These are phyloP conservation scores for Manihot esculenta DNA, from an alignment of 441 rosid genomes.

Conservation along the genomic window DNA sequence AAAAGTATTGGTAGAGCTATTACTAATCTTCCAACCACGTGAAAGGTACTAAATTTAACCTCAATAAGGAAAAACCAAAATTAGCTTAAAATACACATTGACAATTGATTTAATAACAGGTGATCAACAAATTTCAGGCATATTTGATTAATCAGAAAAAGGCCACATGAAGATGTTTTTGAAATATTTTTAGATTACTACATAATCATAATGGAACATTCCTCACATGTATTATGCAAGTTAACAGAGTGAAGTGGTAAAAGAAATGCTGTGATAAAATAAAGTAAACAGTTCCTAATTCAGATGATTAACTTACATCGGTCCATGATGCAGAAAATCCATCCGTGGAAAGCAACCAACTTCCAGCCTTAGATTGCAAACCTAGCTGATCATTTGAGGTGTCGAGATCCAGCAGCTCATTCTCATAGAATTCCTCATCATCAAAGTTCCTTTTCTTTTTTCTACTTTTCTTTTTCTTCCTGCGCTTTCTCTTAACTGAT, in stretches of 20 bases:
- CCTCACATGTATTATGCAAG: neutral
- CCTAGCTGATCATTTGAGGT: slow-evolving; percentile 26
- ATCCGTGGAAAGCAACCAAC: slow-evolving; percentile 88
- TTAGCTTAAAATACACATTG: neutral
- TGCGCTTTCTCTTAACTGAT: slow-evolving; percentile 39
- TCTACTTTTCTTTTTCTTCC: slow-evolving; percentile 50
- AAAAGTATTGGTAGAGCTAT: neutral
- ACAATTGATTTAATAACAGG: neutral
- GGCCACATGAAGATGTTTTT: neutral
- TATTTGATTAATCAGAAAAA: neutral
- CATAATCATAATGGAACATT: neutral
- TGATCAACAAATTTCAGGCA: neutral
- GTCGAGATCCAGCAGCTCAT: slow-evolving; percentile 39
- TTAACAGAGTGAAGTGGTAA: neutral
- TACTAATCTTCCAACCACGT: too few species aligned
- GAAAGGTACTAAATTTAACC: neutral
- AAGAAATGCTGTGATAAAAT: neutral
- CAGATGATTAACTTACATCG: slow-evolving; percentile 52
- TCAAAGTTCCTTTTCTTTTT: slow-evolving; percentile 48
- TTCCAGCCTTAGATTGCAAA: slow-evolving; percentile 32
- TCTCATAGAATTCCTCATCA: slow-evolving; percentile 30
- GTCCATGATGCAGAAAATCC: slow-evolving; percentile 73
- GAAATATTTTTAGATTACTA: neutral
- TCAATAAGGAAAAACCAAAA: neutral
- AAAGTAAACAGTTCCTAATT: slow-evolving; percentile 1